phyloP scores from a whole-genome alignment of 768 basidiomycete genomes.

The Calocybe gangraenosa region DNA sequence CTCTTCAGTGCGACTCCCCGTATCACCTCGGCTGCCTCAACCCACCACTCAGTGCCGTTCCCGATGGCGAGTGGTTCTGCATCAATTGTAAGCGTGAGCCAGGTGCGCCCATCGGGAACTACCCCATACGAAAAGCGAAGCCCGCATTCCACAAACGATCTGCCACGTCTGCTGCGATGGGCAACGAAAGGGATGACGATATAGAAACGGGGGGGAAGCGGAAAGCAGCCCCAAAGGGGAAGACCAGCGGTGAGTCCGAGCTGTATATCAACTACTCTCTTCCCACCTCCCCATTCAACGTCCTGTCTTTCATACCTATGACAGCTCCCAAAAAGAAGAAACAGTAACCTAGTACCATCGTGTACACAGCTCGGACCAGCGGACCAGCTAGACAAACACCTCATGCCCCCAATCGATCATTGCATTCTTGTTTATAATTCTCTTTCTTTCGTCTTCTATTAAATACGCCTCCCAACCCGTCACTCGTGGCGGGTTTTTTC shows the following conservation, averaged over 20 bases:
- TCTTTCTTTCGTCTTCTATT: no score
- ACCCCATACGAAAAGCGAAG: slow-evolving; percentile 22
- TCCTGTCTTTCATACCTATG: neutral
- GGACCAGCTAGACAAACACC: no score
- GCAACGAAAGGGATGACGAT: slow-evolving; percentile 19
- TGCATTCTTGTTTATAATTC: no score
- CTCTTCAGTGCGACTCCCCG: slow-evolving; percentile 75
- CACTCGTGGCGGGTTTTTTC: no score
- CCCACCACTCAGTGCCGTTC: slow-evolving; percentile 72
- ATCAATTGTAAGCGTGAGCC: slow-evolving; percentile 63
- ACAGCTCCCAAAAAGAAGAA: slow-evolving; percentile 19
- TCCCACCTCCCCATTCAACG: neutral
- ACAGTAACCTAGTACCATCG: slow-evolving; percentile 1
- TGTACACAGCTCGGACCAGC: no score
- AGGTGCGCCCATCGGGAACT: slow-evolving; percentile 46
- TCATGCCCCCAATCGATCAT: no score
- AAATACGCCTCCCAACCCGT: no score
- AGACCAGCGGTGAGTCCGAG: slow-evolving; percentile 30
- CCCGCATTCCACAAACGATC: slow-evolving; percentile 14
- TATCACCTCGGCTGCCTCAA: slow-evolving; percentile 81
- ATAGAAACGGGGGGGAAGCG: slow-evolving; percentile 29
- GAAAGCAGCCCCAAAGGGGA: slow-evolving; percentile 36
- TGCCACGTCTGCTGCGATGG: slow-evolving; percentile 13
- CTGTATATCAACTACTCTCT: neutral
- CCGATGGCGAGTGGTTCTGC: slow-evolving; percentile 94